Percentiles rank a stretch among this genome's conserved stretches.
These are phyloP conservation scores for Gossypium mustelinum DNA, from an alignment of 345 rosid species.

Conservation along the genomic window DNA sequence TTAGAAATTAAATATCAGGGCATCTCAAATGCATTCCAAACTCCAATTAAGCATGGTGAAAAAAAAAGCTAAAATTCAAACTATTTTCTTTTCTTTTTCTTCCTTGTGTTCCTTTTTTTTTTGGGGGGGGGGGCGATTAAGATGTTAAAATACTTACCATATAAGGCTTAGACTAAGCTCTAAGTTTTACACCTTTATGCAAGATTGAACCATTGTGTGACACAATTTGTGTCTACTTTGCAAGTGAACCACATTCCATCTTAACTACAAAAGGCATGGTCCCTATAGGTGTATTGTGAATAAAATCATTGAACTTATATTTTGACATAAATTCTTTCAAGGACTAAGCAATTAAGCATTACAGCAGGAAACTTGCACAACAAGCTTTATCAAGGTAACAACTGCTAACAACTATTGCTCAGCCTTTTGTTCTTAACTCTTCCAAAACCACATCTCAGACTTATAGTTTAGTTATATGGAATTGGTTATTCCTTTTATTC, in stretches of 20 bases:
- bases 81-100: not conserved
- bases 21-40: not conserved
- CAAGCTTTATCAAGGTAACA: not conserved
- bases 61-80: not conserved
- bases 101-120: not conserved
- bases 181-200: not conserved
- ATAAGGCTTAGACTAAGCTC: not conserved
- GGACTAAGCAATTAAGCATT: not conserved
- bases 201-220: not conserved
- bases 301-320: not conserved
- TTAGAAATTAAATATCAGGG: not conserved
- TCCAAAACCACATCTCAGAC: not conserved
- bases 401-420: not conserved
- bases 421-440: not conserved
- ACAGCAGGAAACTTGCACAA: not conserved
- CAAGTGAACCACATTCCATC: not conserved
- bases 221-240: not conserved
- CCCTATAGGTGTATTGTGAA: not conserved
- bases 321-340: not conserved
- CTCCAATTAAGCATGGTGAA: not conserved
- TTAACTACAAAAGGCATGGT: not conserved
- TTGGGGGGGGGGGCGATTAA: too few relatives aligned
- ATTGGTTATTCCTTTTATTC: not conserved
- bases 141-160: not conserved
- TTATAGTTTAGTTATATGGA: not conserved